These are phyloP conservation scores for Syzygium jambos DNA, from an alignment of 345 rosid genomes.

Conservation along the genomic window DNA sequence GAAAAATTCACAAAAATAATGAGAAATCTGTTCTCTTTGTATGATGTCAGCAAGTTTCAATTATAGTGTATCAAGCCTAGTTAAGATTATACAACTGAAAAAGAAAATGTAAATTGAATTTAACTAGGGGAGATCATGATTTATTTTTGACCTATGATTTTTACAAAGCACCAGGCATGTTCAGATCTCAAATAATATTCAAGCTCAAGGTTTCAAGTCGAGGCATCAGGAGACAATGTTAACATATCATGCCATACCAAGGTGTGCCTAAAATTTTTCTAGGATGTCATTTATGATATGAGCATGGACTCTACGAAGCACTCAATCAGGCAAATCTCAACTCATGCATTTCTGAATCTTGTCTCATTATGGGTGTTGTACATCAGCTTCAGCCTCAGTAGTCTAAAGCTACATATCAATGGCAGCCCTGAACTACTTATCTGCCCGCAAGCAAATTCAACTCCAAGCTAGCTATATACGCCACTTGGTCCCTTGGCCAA, in stretches of 20 bases:
- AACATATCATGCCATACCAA: not conserved
- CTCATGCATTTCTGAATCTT: not conserved
- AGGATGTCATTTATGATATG: not conserved
- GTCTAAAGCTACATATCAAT: not conserved
- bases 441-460: not conserved
- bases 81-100: not conserved
- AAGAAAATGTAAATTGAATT: not conserved
- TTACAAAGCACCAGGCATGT: not conserved
- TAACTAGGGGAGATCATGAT: not conserved
- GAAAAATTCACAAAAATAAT: not conserved
- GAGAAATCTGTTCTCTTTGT: not conserved
- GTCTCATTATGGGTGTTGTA: not conserved
- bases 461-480: not conserved
- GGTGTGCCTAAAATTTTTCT: not conserved
- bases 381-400: not conserved
- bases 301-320: not conserved
- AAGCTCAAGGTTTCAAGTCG: not conserved
- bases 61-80: not conserved
- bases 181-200: not conserved
- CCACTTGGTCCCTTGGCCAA: not conserved
- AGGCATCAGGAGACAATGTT: not conserved
- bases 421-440: not conserved
- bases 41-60: not conserved
- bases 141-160: not conserved
- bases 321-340: not conserved